Evolutionary conservation across 306 rosid species (phyloP).

Genomic region (Trifolium pratense): DNA sequence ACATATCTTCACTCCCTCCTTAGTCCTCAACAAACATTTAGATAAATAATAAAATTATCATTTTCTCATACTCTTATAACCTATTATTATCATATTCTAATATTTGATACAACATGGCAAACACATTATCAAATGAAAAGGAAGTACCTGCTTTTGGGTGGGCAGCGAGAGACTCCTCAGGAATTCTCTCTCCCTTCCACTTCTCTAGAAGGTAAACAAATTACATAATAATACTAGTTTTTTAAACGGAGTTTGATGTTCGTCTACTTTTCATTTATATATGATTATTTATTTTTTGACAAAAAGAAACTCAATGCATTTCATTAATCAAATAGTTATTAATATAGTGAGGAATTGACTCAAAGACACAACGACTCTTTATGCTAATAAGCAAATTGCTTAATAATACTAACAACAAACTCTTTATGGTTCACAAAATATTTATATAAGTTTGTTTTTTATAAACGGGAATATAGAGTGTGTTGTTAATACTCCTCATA

Average conservation of each 20-base stretch:
- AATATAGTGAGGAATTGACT: no score
- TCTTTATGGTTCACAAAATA: background rate
- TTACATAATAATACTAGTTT: no score
- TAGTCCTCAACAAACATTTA: background rate
- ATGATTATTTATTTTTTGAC: no score
- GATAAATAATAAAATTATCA: background rate
- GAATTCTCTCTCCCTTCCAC: constrained; percentile 43
- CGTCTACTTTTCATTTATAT: no score
- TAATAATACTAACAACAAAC: background rate
- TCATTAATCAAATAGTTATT: no score
- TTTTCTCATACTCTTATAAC: background rate
- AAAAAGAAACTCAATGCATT: no score
- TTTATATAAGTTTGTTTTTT: no score
- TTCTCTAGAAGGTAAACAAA: constrained; percentile 50
- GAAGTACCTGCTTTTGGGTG: constrained; percentile 40
- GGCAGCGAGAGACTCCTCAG: constrained; percentile 54
- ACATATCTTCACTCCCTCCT: background rate
- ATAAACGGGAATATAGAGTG: no score
- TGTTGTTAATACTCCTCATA: no score
- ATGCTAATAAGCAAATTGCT: background rate
- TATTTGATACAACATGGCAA: constrained; percentile 3
- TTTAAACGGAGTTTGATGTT: no score
- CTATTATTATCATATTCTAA: background rate
- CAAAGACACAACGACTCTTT: no score
- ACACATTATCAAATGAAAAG: background rate